phyloP scores from a whole-genome alignment of 2,329 filamentous ascomycete species.

The Geoglossum cookeanum region DNA sequence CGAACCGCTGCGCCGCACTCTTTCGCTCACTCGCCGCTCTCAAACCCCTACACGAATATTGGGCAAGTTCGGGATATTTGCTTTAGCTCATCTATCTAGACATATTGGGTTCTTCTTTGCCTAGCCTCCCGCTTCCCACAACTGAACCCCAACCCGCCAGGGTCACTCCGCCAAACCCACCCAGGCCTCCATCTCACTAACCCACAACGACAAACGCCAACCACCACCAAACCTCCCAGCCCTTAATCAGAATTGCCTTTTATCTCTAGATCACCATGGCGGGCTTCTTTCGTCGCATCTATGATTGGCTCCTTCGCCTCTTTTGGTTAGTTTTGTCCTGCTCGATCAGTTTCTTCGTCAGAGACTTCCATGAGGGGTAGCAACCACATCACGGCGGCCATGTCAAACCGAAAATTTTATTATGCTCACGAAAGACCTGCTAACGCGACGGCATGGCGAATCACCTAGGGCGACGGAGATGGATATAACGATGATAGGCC shows the following conservation, averaged over 20 bases:
- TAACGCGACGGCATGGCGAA: conserved; percentile 3
- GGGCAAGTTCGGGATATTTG: neutral
- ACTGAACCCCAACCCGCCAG: neutral
- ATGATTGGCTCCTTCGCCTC: conserved; percentile 94
- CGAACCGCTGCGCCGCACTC: neutral
- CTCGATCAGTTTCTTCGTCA: neutral
- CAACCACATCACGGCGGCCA: neutral
- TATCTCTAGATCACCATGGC: conserved; percentile 44
- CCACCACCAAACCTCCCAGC: conserved; percentile 8
- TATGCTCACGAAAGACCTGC: neutral
- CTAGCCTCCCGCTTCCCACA: neutral
- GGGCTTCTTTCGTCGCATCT: conserved; percentile 79
- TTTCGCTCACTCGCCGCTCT: conserved; percentile 1
- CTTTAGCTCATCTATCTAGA: neutral
- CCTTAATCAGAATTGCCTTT: conserved; percentile 4
- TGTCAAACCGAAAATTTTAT: neutral
- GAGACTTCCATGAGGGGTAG: conserved; percentile 1
- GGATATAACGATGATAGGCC: conserved; percentile 97
- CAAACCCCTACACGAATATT: conserved; percentile 1
- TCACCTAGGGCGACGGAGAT: conserved; percentile 84
- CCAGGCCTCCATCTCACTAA: neutral
- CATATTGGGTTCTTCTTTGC: neutral
- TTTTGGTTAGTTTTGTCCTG: conserved; percentile 56
- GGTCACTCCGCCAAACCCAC: neutral
- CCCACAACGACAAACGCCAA: conserved; percentile 2